A percentile compares a stretch with the other conserved stretches of the same genome.
These are phyloP conservation scores for Fusarium zealandicum DNA, from an alignment of 2,329 filamentous ascomycete species.

Conservation along the genomic window DNA sequence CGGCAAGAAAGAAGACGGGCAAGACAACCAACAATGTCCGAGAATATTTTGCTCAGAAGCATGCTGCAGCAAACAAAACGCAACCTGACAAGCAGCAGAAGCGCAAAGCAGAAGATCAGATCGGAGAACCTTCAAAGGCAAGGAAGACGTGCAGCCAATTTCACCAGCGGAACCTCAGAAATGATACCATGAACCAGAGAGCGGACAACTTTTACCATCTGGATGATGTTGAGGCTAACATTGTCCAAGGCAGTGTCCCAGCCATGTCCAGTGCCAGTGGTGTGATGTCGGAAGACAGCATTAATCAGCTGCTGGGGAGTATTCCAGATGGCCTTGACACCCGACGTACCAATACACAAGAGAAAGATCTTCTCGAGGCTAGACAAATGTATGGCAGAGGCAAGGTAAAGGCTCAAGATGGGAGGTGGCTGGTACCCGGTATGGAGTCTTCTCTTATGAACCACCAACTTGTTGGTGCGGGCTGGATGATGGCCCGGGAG, in stretches of 20 bases:
- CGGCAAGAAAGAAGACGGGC: background rate
- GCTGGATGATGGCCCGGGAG: slow-evolving; percentile 65
- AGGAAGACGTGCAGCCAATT: too few relatives aligned
- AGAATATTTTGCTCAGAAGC: background rate
- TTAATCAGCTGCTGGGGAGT: background rate
- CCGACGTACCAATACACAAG: slow-evolving; percentile 15
- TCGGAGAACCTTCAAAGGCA: background rate
- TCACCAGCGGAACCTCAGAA: too few relatives aligned
- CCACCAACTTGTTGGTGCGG: slow-evolving; percentile 59
- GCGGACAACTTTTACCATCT: too few relatives aligned
- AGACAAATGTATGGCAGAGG: background rate
- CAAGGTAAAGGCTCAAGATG: slow-evolving; percentile 11
- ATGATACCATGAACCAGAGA: too few relatives aligned
- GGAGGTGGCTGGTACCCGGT: slow-evolving; percentile 13
- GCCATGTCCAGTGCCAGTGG: background rate
- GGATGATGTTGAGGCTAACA: too few relatives aligned
- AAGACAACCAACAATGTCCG: background rate
- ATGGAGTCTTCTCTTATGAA: slow-evolving; percentile 47
- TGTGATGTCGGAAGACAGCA: slow-evolving; percentile 5
- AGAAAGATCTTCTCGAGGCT: slow-evolving; percentile 35
- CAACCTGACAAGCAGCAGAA: background rate
- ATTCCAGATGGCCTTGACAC: slow-evolving; percentile 29
- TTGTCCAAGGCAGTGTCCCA: too few relatives aligned
- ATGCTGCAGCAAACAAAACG: background rate
- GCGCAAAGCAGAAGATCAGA: background rate